Evolutionary conservation across 31 red algal species (phyloP).

Genomic region (Odonthalia washingtoniensis): DNA sequence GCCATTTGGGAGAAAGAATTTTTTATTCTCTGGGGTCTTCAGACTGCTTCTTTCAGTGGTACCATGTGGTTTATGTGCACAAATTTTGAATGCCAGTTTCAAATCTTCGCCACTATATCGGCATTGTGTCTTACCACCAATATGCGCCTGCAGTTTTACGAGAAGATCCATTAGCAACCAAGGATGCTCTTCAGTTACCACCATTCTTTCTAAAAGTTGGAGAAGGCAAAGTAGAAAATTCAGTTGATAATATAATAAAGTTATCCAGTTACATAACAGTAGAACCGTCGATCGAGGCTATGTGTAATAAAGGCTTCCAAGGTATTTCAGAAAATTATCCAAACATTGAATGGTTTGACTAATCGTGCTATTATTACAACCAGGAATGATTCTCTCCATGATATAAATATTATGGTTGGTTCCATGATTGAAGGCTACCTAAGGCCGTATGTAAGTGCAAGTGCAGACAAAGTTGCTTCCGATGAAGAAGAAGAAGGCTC

Average conservation of each 20-base stretch:
- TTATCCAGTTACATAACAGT: too few species aligned
- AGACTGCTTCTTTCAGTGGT: not conserved
- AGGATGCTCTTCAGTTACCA: not conserved
- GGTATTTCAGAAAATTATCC: too few species aligned
- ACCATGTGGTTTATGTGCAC: not conserved
- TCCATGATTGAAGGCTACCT: not conserved
- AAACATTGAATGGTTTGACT: not conserved
- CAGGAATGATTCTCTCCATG: not conserved
- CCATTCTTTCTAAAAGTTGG: slow-evolving; percentile 5
- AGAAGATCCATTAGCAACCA: not conserved
- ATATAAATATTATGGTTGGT: not conserved
- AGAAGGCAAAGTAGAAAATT: too few species aligned
- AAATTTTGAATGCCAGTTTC: not conserved
- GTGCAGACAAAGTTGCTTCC: too few species aligned
- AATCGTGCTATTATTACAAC: not conserved
- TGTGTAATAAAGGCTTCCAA: too few species aligned
- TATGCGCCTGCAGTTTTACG: not conserved
- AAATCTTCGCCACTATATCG: slow-evolving; percentile 4
- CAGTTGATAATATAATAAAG: too few species aligned
- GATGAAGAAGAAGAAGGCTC: too few species aligned
- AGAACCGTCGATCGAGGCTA: too few species aligned
- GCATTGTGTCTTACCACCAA: too few species aligned
- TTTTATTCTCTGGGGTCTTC: slow-evolving; percentile 12
- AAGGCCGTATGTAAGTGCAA: not conserved
- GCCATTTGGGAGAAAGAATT: slow-evolving; percentile 4